Evolutionary conservation across 139 green algal species (phyloP).

Genomic region (Auxenochlorella pyrenoidosa): DNA sequence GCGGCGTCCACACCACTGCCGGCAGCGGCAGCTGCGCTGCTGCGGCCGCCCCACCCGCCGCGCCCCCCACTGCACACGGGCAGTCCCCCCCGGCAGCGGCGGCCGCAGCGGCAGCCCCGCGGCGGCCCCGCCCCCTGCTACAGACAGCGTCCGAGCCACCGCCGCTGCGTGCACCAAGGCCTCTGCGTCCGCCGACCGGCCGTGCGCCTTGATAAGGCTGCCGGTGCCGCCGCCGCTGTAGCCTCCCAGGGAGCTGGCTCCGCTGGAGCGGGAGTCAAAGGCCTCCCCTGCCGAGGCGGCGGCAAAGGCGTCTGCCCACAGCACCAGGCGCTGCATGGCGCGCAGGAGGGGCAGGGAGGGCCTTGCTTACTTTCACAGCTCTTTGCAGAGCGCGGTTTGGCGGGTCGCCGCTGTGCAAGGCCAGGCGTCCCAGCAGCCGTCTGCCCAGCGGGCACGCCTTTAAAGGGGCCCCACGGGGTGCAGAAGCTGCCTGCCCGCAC

Average conservation of each 20-base stretch:
- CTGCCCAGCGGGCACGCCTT: too few species aligned
- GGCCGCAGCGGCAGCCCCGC: not conserved
- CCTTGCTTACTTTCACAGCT: too few species aligned
- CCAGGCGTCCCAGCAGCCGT: too few species aligned
- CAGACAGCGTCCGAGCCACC: not conserved
- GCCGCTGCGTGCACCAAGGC: constrained; percentile 1
- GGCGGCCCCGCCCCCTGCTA: not conserved
- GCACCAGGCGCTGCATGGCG: constrained; percentile 14
- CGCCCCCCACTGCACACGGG: not conserved
- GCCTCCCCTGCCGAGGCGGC: not conserved
- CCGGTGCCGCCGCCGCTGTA: not conserved
- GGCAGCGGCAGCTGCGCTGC: not conserved
- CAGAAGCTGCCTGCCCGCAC: too few species aligned
- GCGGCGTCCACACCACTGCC: not conserved
- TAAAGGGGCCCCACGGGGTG: too few species aligned
- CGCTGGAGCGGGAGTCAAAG: not conserved
- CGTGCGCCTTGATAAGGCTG: constrained; percentile 23
- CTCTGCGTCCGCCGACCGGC: constrained; percentile 15
- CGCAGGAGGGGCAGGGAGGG: not conserved
- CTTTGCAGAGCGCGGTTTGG: too few species aligned
- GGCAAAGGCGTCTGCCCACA: constrained; percentile 23
- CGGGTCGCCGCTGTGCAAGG: too few species aligned
- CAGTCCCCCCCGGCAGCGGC: not conserved
- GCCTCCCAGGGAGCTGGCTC: not conserved
- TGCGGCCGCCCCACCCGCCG: not conserved